These are phyloP conservation scores for Guyanaporus albipodus DNA, from an alignment of 768 basidiomycete species.

Conservation along the genomic window DNA sequence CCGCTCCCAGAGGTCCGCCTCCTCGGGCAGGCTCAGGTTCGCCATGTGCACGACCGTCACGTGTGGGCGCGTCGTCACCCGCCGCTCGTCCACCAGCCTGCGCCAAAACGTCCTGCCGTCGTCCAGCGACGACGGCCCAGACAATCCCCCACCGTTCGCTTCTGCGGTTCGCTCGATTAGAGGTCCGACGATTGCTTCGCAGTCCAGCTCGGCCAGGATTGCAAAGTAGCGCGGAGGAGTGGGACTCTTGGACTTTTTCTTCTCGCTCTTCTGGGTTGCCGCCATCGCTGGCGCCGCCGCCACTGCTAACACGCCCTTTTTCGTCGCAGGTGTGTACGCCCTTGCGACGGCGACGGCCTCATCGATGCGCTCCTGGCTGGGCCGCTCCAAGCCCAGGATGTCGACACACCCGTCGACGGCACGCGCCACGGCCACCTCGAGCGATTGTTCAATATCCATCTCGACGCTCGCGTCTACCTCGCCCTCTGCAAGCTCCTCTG, in stretches of 20 bases:
- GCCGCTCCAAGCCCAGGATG: constrained; percentile 51
- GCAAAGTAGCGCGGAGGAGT: constrained; percentile 68
- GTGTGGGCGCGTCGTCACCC: constrained; percentile 67
- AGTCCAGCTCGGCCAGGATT: constrained; percentile 68
- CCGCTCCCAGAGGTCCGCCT: constrained; percentile 42
- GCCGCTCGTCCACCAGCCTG: constrained; percentile 38
- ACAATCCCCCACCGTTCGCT: no score
- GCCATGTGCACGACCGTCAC: constrained; percentile 82
- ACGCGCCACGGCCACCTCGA: constrained; percentile 52
- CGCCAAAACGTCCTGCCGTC: constrained; percentile 45
- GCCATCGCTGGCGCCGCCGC: no score
- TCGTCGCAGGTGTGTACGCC: constrained; percentile 37
- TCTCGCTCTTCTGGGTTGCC: constrained; percentile 18
- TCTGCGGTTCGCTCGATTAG: constrained; percentile 36
- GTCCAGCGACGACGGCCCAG: no score
- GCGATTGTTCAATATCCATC: constrained; percentile 54
- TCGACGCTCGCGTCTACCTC: constrained; percentile 71
- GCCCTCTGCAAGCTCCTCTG: constrained; percentile 53
- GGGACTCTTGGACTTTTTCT: constrained; percentile 23
- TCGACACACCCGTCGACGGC: constrained; percentile 56
- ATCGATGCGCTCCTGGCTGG: constrained; percentile 51
- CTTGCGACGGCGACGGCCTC: constrained; percentile 39
- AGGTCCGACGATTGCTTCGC: constrained; percentile 44
- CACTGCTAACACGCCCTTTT: background rate
- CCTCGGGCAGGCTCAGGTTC: constrained; percentile 36